Percentiles rank a stretch among this genome's conserved stretches.
Evolutionary conservation across 768 basidiomycete species (phyloP).

Genomic region (Leccinum aurantiacum): DNA sequence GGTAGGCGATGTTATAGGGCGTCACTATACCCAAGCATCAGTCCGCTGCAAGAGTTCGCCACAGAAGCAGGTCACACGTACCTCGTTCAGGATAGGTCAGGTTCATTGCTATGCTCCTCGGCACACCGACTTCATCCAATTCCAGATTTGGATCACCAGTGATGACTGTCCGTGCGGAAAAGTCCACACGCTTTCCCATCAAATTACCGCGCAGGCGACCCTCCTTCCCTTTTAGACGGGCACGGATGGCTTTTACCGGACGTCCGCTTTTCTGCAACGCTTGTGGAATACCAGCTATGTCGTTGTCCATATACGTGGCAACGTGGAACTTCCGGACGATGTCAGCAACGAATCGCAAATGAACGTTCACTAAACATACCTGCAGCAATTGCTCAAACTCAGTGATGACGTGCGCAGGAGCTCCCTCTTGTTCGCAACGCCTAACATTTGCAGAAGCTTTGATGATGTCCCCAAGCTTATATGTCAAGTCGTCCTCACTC

Average conservation of each 20-base stretch:
- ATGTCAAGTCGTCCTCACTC: slow-evolving; percentile 97
- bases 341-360: slow-evolving; percentile 1
- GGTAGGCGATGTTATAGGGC: slow-evolving; percentile 91
- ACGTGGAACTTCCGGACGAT: slow-evolving; percentile 77
- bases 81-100: slow-evolving; percentile 97
- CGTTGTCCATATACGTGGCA: slow-evolving; percentile 99
- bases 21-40: slow-evolving; percentile 60
- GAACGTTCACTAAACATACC: slow-evolving; percentile 43
- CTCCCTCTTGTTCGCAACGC: slow-evolving; percentile 93
- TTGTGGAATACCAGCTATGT: slow-evolving; percentile 97
- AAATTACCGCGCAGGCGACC: slow-evolving; percentile 96
- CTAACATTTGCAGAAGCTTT: slow-evolving; percentile 92
- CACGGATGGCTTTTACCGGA: slow-evolving; percentile 97
- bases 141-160: slow-evolving; percentile 98
- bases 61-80: slow-evolving; percentile 33
- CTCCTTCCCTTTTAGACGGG: slow-evolving; percentile 97
- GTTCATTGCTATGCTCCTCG: slow-evolving; percentile 94
- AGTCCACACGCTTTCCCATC: slow-evolving; percentile 99
- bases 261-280: slow-evolving; percentile 96
- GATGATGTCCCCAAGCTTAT: slow-evolving; percentile 96
- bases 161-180: slow-evolving; percentile 98
- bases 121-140: slow-evolving; percentile 96
- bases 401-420: slow-evolving; percentile 91
- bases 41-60: neutral
- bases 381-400: slow-evolving; percentile 97